Evolutionary conservation across 1,284 basidiomycete species (phyloP), one percentile per base, ranked within the genome.

Genomic region (Schizophyllum amplum): DNA sequence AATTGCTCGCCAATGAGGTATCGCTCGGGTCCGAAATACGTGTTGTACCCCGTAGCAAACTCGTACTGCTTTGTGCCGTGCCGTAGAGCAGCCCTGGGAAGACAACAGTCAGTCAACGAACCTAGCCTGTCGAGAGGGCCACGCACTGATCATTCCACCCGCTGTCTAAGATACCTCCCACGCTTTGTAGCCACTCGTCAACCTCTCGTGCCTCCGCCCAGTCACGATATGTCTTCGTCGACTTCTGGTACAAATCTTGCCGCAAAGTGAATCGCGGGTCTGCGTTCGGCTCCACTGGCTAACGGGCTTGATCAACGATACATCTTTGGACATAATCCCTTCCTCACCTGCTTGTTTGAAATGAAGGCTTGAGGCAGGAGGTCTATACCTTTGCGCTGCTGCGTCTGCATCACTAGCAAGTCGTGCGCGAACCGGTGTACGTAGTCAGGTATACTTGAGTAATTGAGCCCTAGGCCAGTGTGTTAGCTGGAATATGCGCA

Each of bases 11-110:
- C 90, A 42, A 94, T 86, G 56, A 80, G 75, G 70, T 87, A 92
- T 27, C 96, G 83, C 66, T 96, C 92, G 17, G 82, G 67, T 3
- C 89, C 90, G 72, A 95, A 98, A 66, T 84, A 86, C 33, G 86
- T 81, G 68, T 88, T 93, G 74, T 87, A 97, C 2, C 97, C 97
- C 51, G 93, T 93, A 0, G 97, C 93, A 76, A 99, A 98, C 73
- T 99, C 97, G 75, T 95, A 99, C 64, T 80, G 87, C 64, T 78
- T 81, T 51, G 73, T 68, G 15, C 21, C 78, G 79, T 51, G 33
- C 20, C 81, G 79, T 57, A 75, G 71, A 17, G 77, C 74, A 56
- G 83, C 71, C 63, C 86, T 86, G 60, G 1, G 59, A 26, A 55
- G 20, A 51, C 21, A 23, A 42, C 47, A 61, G 49, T 57, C 33